phyloP scores from a whole-genome alignment of 441 rosid species.

The Croton laevigatus region DNA sequence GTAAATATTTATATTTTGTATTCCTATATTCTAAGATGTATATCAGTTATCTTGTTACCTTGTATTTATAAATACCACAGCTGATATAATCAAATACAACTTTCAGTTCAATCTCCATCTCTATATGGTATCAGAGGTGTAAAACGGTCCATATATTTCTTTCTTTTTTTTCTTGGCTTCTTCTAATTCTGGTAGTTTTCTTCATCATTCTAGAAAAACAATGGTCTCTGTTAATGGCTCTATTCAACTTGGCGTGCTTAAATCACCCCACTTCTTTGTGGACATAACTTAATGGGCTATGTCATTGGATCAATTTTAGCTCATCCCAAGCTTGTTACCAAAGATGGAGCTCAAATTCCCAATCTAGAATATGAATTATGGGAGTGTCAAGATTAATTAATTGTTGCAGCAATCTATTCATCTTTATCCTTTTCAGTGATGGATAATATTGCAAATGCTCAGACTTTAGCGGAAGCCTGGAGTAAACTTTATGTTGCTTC shows the following conservation, averaged over 20 bases:
- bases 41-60: too few species aligned
- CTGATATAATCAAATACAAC: too few species aligned
- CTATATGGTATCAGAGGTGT: too few species aligned
- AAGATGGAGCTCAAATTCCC: background rate
- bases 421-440: background rate
- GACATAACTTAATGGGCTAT: constrained; percentile 3
- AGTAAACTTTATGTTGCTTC: background rate
- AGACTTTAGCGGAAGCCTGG: background rate
- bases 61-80: too few species aligned
- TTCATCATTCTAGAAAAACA: too few species aligned
- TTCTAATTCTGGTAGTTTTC: too few species aligned
- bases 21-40: too few species aligned
- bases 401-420: background rate
- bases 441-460: background rate
- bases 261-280: background rate
- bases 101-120: too few species aligned
- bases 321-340: background rate
- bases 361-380: background rate
- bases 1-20: too few species aligned
- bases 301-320: background rate
- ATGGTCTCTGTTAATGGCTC: too few species aligned
- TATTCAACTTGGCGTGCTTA: background rate
- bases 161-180: too few species aligned
- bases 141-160: too few species aligned
- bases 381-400: background rate